Base-by-base conservation (phyloP, 2,329 filamentous ascomycete species). In the Lachnellula subtilissima region DNA sequence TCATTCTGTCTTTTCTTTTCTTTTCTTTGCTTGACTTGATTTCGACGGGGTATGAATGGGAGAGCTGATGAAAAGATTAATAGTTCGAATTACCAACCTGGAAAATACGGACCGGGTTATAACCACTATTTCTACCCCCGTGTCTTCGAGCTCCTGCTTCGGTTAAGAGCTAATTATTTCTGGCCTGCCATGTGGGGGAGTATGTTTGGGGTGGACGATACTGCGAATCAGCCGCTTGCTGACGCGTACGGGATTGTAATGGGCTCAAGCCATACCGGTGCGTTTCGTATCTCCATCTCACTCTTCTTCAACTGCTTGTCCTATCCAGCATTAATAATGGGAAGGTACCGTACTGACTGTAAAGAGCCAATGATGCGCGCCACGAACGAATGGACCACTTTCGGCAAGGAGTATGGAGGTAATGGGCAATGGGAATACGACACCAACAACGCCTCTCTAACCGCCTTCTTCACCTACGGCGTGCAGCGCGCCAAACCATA, bases 221-320 rank as follows among this genome's bases (percentile, higher is more conserved):
- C 81, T 2, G 75, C 78, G 32, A 90, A 85, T 62, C 85, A 88
- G 66, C 81, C 84, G 0, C 76, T 88, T 5, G 85, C 87, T 0
- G 85, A 91, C 63, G 85, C 85, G n/a, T 90, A 84, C 67, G 87
- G 84, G 42, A 82, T 91, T 55, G 86, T 90, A 0, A 82, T 91
- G 67, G 86, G 86, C 3, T 86, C 84, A 7, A 87, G 83, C 9
- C 88, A 91, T 69, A 89, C 66, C 43, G 65, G 64, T 64, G 47
- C 48, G 54, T 47, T 22, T 2, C 22, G 2, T 2, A 2, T 3
- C 3, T 22, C 4, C 15, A 6, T 40, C 4, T 8, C 8, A 19
- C 3, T 50, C 6, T 15, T 4, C 45, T 36, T 14, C 7, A 49
- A 7, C 17, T 12, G 8, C 6, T 28, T 22, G 22, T 22, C 19